Base-by-base conservation (phyloP, 768 basidiomycete species). In the Agaricus blazei region DNA sequence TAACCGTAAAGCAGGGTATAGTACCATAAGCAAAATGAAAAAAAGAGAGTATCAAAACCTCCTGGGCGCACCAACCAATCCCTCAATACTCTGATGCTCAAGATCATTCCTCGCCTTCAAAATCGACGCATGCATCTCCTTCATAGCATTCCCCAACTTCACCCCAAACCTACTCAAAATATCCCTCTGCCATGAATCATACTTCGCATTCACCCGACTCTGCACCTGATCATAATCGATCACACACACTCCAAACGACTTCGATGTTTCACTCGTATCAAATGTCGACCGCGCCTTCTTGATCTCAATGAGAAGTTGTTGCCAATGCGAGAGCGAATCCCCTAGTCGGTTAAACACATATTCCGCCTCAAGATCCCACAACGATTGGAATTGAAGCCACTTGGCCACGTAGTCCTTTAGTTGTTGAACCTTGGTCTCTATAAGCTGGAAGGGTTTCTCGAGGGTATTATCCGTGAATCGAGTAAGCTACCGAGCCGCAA, bases 181-280 rank as follows among this genome's bases (percentile, higher is more conserved):
- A 63, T 99, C 97, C 58, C 88, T 79, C 75, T 98, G 96, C 96
- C 97, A 98, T 19, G 92, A 77, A 67, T 98, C 97, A 68, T 99
- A 99, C 75, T 98, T 98, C 57, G 95, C 93, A 69, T 98, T 98
- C 64, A 99, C 97, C 61, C 95, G 82, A 44, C 91, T 83, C 71
- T 99, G 97, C 27, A 98, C 97, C 69, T 96, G 95, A 69, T 98
- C 96, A 70, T 98, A 99, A 70, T 98, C 92, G 63, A 99, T 88
- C 43, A 95, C 83, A 65, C 92, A 94, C 9, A 95, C 90, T 1
- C 95, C 94, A 65, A 98, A 97, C 46, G 83, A 83, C 60, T 88
- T 92, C 63, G 88, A 86, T 8, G 92, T 95, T 63, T 97, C 97
- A 27, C 92, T 90, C 19, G 93, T 98, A 70, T 99, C 97, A 66